Percentiles rank a stretch among this genome's conserved stretches.
Evolutionary conservation across 148 eudicot species (phyloP).

Genomic region (Diospyros lotus): DNA sequence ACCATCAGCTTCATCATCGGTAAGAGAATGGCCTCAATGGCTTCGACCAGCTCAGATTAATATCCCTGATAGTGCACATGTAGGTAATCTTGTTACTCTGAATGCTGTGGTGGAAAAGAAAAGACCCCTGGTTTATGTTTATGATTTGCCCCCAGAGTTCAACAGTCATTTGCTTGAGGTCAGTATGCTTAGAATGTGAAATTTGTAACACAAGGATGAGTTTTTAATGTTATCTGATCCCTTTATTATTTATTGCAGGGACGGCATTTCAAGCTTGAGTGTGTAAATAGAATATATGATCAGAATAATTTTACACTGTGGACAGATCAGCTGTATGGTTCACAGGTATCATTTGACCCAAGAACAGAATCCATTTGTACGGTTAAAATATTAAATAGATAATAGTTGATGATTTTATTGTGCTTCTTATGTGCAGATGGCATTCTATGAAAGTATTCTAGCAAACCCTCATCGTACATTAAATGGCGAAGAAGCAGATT

Average conservation of each 20-base stretch:
- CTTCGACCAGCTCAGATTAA: constrained; percentile 72
- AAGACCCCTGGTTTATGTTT: constrained; percentile 89
- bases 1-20: constrained; percentile 71
- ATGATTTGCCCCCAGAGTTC: constrained; percentile 85
- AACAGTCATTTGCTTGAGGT: constrained; percentile 94
- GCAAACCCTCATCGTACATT: constrained; percentile 84
- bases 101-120: constrained; percentile 72
- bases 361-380: neutral
- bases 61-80: constrained; percentile 40
- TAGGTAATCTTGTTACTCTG: constrained; percentile 37
- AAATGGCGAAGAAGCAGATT: constrained; percentile 95
- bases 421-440: constrained; percentile 60
- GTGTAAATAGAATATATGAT: constrained; percentile 89
- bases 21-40: constrained; percentile 85
- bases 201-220: constrained; percentile 1
- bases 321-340: constrained; percentile 94
- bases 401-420: neutral
- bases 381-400: neutral
- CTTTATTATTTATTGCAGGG: constrained; percentile 51
- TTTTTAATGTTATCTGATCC: constrained; percentile 9
- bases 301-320: constrained; percentile 65
- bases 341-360: constrained; percentile 59
- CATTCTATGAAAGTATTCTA: constrained; percentile 78
- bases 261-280: constrained; percentile 82
- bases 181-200: constrained; percentile 20